Evolutionary conservation across 306 rosid species (phyloP), one percentile per base, ranked within the genome.

Genomic region (Pueraria montana): DNA sequence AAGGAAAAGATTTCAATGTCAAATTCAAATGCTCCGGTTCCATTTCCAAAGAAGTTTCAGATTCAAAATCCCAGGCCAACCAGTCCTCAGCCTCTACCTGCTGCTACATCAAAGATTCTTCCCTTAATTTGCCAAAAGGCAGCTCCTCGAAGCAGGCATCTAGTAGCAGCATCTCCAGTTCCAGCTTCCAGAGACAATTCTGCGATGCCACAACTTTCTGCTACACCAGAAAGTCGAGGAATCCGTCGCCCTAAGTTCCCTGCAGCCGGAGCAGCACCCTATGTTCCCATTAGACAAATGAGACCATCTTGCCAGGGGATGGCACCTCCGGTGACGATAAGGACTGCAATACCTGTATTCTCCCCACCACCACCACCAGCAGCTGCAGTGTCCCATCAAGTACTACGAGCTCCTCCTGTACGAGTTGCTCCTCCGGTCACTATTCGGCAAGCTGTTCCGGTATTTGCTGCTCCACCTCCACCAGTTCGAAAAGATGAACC

Each of bases 311-410:
- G 97, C 89, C 97, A 80, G 62, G 94, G 98, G 17, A 85, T 90
- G 21, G 99, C 99, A 2, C 98, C 97, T 1, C 95, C 99, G 0
- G 99, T 96, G 79, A 94, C 97, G 10, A 86, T 96, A 65, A 87
- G 99, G 82, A 92, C 90, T 32, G 84, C 94, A 9, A 86, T 96
- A 49, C 99, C 98, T 30, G 97, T 94, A 76, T 96, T 84, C 87
- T 91, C 98, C 40, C 98, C 95, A 4, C 91, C 89, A 71, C 92
- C 97, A 3, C 95, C 95, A 4, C 87, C 89, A 71, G 89, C 98
- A 5, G 82, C 87, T 2, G 82, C 82, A 24, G 74, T 86, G 13
- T 68, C 93, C 69, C 84, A 74, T 65, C 97, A 84, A 61, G 61
- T 85, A 77, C 83, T 89, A 78, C 89, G 80, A 6, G 87, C 85